A percentile compares a stretch with the other conserved stretches of the same genome.
These are phyloP conservation scores for Nepenthes gracilis DNA, from an alignment of 148 eudicot genomes.

Conservation along the genomic window DNA sequence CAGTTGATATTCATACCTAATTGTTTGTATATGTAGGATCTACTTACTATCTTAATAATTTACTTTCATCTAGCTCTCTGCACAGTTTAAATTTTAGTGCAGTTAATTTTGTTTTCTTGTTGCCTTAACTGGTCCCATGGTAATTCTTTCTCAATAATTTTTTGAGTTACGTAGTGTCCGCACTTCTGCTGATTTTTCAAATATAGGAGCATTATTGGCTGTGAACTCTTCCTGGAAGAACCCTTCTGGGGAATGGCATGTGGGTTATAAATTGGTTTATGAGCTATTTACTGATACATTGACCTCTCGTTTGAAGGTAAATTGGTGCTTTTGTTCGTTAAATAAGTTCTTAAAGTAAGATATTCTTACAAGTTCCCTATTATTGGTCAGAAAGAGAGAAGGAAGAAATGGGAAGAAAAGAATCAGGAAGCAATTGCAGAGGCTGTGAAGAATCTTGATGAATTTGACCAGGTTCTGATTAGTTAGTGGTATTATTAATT, in stretches of 20 bases:
- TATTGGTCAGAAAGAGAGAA: slow-evolving; percentile 68
- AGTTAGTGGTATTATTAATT: background rate
- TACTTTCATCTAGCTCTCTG: no score
- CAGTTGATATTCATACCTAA: no score
- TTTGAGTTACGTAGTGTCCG: background rate
- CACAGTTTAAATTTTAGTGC: no score
- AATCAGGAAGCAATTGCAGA: slow-evolving; percentile 87
- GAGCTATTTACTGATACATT: slow-evolving; percentile 75
- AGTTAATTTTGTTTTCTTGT: no score
- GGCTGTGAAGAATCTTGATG: slow-evolving; percentile 60
- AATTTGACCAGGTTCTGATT: slow-evolving; percentile 62
- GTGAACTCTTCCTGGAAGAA: slow-evolving; percentile 89
- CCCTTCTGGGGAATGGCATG: slow-evolving; percentile 95
- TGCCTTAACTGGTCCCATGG: no score
- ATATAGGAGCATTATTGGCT: slow-evolving; percentile 55
- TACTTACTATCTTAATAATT: no score
- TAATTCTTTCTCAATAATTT: no score
- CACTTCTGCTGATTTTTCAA: background rate
- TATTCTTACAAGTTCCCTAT: background rate
- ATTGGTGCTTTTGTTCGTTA: background rate
- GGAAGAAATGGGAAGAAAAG: slow-evolving; percentile 84
- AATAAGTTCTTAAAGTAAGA: background rate
- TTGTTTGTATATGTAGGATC: no score
- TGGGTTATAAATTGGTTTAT: slow-evolving; percentile 78
- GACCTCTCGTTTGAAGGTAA: slow-evolving; percentile 87